Evolutionary conservation across 129 eudicot species (phyloP), one percentile per base, ranked within the genome.

Genomic region (Lactuca sativa): DNA sequence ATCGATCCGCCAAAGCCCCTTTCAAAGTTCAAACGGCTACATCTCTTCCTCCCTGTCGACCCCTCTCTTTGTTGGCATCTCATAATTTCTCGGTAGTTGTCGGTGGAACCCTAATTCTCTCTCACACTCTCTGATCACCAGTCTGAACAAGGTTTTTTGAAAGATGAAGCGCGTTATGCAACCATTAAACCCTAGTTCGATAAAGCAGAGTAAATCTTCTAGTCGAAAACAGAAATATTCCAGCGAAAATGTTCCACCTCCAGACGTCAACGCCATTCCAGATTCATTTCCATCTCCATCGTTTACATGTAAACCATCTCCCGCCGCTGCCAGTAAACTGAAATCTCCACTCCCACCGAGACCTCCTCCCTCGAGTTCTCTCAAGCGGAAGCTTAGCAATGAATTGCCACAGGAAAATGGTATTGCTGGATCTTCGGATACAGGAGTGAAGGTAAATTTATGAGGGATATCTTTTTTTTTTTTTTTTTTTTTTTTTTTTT

Each of bases 261-360:
- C 77, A 7, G 86, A 90, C 61, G 36, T 64, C 38, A 81, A 78
- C 36, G 36, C 78, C 5, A 58, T 77, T 30, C 54, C 76, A 0
- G 84, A 79, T 32, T 43, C 48, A 0, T 81, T 72, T 2, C 69
- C 68, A 4, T 83, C 88, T 0, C 75, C 73, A 3, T 62, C 76
- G 17, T 41, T 74, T 17, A 34, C 81, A 30, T 56, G 75, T 25
- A 82, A 82, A 56, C 77, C 80, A 9, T 80, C 90, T 15, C 83
- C 91, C 33, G 74, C 86, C 3, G 25, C 73, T 16, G 65, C 70
- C 4, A 78, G 75, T 6, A 89, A 79, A 57, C 16, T 81, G 85
- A 89, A 66, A 78, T 76, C 89, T 32, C 95, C 96, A 4, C 92
- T 92, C 38, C 97, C 96, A 1, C 97, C 98, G 1, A 69, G 95